Base-by-base conservation (phyloP, 1,139 yeast genomes). In the Debaryomyces nepalensis region DNA sequence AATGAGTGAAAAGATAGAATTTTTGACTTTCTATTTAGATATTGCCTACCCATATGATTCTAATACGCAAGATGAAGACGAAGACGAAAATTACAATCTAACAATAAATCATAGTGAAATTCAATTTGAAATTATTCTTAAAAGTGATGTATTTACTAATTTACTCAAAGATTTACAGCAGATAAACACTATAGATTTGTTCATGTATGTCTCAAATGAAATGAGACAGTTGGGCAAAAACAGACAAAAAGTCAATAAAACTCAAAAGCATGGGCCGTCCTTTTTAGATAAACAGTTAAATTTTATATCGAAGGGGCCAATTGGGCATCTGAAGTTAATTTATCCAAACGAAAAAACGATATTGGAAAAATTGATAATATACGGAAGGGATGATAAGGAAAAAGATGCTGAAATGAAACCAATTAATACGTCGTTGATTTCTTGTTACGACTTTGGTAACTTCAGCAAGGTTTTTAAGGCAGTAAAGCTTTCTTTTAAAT, bases 1-100 rank as follows among this genome's bases (percentile, higher is more conserved):
- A 39, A 79, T 88, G 50, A 77, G 83, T 31, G 95, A 89, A 52
- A 73, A 79, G 44, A 82, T 89, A 48, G 91, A 86, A 52, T 79
- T 88, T 48, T 65, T 76, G 2, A 87, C 96, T 0, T 72, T 68
- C 42, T 77, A 72, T 49, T 55, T 76, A 35, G 84, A 70, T 33
- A 54, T 73, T 18, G 45, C 51, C 5, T 67, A 65, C 37, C 73
- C 73, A 0, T 61, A 59, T 40, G 66, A 62, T 26, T 27, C 34
- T 4, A 69, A 69, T 5, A 46, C 39, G 10, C 58, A 50, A 1
- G 55, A 56, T 6, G 66, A 75, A 35, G 75, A 73, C 12, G 59
- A 49, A 15, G 57, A 49, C 6, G 53, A 49, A 1, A 49, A 48
- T 10, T 47, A 50, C 24, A 50, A 47, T 23, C 51, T 69, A 14